These are phyloP conservation scores for Penicillium hesseltinei DNA, from an alignment of 2,329 filamentous ascomycete genomes.

Conservation along the genomic window DNA sequence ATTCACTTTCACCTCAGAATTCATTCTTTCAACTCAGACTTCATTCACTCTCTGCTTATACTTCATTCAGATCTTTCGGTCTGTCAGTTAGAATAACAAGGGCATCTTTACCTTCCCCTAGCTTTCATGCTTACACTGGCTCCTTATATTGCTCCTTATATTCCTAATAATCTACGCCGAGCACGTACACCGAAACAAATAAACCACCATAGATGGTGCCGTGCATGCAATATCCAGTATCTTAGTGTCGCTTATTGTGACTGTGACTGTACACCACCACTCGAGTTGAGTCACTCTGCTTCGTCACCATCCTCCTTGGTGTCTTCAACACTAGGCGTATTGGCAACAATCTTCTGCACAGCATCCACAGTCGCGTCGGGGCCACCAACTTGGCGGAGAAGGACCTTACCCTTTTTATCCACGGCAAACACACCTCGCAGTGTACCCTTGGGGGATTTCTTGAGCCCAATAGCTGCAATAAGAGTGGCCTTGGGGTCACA, in stretches of 20 bases:
- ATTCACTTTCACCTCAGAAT: too few relatives aligned
- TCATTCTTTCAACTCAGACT: too few relatives aligned
- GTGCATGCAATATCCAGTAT: constrained; percentile 3
- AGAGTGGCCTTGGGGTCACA: constrained; percentile 75
- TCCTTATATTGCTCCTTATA: too few relatives aligned
- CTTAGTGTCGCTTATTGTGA: constrained; percentile 1
- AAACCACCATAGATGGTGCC: neutral
- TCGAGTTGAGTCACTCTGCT: neutral
- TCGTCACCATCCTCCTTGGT: constrained; percentile 11
- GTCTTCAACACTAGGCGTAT: constrained; percentile 27
- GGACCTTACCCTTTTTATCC: constrained; percentile 75
- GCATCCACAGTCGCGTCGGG: constrained; percentile 75
- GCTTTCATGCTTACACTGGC: too few relatives aligned
- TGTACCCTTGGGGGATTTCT: constrained; percentile 78
- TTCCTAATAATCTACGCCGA: too few relatives aligned
- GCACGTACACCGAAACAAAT: neutral
- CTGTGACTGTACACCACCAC: neutral
- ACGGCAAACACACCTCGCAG: constrained; percentile 85
- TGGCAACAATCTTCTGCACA: constrained; percentile 68
- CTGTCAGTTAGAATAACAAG: too few relatives aligned
- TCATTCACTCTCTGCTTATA: too few relatives aligned
- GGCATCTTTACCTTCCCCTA: too few relatives aligned
- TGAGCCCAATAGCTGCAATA: constrained; percentile 83
- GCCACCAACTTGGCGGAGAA: constrained; percentile 70
- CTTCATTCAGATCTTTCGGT: too few relatives aligned